Conservation (phyloP, 345 rosid genomes). For the Populus alba region DNA sequence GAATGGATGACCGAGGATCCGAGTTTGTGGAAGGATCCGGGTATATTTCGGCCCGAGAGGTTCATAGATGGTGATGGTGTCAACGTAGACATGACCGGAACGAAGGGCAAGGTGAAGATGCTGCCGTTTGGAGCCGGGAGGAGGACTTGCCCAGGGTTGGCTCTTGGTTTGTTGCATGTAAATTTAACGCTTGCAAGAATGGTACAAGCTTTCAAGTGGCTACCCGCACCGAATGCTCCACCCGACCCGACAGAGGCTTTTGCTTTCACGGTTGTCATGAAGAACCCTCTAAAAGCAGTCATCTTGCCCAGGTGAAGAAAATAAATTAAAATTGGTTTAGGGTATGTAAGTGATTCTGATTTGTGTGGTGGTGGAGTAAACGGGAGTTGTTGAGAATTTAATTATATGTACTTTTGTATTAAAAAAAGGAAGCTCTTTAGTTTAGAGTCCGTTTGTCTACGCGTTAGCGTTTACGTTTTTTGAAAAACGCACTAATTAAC, state of each 20-base stretch:
- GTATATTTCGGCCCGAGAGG: slow-evolving; percentile 23
- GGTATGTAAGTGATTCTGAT: neutral
- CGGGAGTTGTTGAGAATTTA: neutral
- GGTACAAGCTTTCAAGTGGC: slow-evolving; percentile 79
- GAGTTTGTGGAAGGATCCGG: slow-evolving; percentile 21
- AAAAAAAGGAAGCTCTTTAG: neutral
- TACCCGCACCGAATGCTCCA: slow-evolving; percentile 52
- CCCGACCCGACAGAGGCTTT: slow-evolving; percentile 86
- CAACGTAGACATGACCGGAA: slow-evolving; percentile 22
- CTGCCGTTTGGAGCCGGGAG: slow-evolving; percentile 27
- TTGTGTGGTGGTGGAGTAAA: neutral
- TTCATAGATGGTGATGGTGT: slow-evolving; percentile 26
- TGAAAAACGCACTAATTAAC: too few relatives aligned
- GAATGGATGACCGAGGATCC: slow-evolving; percentile 35
- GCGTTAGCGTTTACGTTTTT: too few relatives aligned
- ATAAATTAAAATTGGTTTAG: neutral
- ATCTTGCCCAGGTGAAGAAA: slow-evolving; percentile 45
- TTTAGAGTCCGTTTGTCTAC: too few relatives aligned
- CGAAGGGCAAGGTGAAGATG: slow-evolving; percentile 23
- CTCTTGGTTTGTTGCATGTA: slow-evolving; percentile 23
- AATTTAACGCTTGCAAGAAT: slow-evolving; percentile 73
- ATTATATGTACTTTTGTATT: neutral
- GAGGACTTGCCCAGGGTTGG: slow-evolving; percentile 25
- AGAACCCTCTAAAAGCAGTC: slow-evolving; percentile 70
- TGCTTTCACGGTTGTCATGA: slow-evolving; percentile 93